These are phyloP conservation scores for Thuja plicata DNA, from an alignment of 83 land plant species.

Conservation along the genomic window DNA sequence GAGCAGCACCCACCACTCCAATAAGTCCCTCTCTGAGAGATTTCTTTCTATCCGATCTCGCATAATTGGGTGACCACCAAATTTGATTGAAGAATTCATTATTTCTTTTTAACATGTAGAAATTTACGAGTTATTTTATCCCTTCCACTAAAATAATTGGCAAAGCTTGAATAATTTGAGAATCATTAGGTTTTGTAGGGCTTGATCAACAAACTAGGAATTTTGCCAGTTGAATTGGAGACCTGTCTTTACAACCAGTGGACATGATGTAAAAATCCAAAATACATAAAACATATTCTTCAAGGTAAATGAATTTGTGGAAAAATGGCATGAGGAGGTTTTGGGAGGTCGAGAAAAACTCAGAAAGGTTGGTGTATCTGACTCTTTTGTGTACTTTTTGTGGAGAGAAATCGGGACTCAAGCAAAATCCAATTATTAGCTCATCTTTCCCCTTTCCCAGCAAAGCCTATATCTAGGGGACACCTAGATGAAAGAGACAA, in stretches of 20 bases:
- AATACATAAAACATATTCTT: background rate
- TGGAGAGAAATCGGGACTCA: background rate
- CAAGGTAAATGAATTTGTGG: too few species aligned
- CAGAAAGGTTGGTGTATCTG: background rate
- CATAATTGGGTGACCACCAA: background rate
- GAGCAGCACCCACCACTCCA: too few species aligned
- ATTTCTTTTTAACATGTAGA: background rate
- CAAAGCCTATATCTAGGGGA: background rate
- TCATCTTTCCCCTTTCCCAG: background rate
- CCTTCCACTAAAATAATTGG: background rate
- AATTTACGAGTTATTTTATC: background rate
- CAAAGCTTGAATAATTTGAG: background rate
- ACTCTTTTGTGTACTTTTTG: background rate
- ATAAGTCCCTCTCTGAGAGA: too few species aligned
- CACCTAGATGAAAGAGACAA: background rate
- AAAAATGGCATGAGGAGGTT: background rate
- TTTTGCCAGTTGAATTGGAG: background rate
- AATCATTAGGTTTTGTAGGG: background rate
- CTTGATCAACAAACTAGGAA: background rate
- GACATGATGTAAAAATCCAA: background rate
- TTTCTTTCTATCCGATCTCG: background rate
- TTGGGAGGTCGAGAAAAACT: background rate
- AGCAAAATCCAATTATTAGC: background rate
- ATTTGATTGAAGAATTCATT: background rate
- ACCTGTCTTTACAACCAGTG: background rate